These are phyloP conservation scores for Tulasnella sp. DNA, from an alignment of 768 basidiomycete genomes.

Conservation along the genomic window DNA sequence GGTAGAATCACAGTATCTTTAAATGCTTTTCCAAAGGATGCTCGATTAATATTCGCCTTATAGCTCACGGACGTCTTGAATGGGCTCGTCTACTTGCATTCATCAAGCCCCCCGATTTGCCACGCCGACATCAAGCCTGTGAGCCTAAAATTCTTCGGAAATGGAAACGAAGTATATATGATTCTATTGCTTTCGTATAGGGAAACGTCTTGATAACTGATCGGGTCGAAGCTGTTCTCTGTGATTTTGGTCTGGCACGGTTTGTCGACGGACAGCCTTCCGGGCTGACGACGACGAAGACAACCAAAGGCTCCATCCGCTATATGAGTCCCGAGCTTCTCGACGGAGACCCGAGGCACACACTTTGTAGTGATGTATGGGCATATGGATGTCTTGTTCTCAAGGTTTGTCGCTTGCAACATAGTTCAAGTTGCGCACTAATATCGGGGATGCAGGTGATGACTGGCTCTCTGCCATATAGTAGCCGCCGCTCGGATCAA, in stretches of 20 bases:
- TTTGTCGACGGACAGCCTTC: background rate
- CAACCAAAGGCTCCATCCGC: background rate
- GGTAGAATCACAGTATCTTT: no score
- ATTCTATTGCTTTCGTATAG: background rate
- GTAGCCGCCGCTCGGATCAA: background rate
- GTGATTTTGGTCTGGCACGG: conserved; percentile 9
- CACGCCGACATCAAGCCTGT: background rate
- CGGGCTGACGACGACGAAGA: conserved; percentile 3
- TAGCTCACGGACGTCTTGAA: background rate
- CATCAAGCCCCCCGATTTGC: background rate
- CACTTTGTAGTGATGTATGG: background rate
- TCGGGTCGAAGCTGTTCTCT: background rate
- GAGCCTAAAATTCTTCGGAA: background rate
- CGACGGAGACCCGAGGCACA: background rate
- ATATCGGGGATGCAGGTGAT: background rate
- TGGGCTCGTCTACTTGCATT: background rate
- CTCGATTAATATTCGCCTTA: no score
- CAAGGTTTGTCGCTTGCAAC: background rate
- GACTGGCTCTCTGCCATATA: background rate
- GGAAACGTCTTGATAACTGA: background rate
- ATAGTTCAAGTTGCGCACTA: background rate
- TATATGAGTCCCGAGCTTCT: conserved; percentile 1
- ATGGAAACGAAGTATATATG: background rate
- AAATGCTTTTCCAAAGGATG: no score
- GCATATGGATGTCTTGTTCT: conserved; percentile 5